Conservation (phyloP, 2,329 filamentous ascomycete species). For the Hypoxylon sp. region DNA sequence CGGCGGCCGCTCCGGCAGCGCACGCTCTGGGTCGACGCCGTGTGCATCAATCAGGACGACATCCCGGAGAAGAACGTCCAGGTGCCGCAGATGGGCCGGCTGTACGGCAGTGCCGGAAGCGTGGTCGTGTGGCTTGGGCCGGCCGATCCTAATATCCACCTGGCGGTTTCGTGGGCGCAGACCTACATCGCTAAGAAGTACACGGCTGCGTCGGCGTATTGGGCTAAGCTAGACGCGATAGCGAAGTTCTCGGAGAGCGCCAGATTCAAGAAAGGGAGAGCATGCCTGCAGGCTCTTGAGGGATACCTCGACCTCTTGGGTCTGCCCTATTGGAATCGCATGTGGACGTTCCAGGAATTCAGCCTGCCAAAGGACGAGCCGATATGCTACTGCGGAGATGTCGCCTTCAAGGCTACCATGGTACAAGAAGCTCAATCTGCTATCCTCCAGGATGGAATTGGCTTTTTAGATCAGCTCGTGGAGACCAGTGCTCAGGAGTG, state of each 20-base stretch:
- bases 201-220: not conserved
- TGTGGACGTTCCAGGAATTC: constrained; percentile 9
- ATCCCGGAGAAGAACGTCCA: constrained; percentile 27
- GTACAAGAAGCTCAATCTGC: not conserved
- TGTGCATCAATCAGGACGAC: constrained; percentile 30
- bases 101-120: constrained; percentile 21
- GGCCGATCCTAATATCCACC: not conserved
- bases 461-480: not conserved
- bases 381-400: not conserved
- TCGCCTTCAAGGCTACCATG: not conserved
- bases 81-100: constrained; percentile 30
- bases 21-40: constrained; percentile 27
- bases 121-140: constrained; percentile 29
- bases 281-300: not conserved
- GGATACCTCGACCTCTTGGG: not conserved
- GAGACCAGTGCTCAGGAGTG: not conserved
- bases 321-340: constrained; percentile 5
- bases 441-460: not conserved
- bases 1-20: constrained; percentile 13
- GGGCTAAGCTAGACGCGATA: not conserved
- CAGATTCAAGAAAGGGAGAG: not conserved
- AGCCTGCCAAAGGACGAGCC: not conserved
- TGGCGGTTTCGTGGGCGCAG: not conserved
- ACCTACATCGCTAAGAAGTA: not conserved
- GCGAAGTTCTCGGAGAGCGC: not conserved